These are phyloP conservation scores for Pleurotus pulmonarius DNA, from an alignment of 768 basidiomycete genomes.

Conservation along the genomic window DNA sequence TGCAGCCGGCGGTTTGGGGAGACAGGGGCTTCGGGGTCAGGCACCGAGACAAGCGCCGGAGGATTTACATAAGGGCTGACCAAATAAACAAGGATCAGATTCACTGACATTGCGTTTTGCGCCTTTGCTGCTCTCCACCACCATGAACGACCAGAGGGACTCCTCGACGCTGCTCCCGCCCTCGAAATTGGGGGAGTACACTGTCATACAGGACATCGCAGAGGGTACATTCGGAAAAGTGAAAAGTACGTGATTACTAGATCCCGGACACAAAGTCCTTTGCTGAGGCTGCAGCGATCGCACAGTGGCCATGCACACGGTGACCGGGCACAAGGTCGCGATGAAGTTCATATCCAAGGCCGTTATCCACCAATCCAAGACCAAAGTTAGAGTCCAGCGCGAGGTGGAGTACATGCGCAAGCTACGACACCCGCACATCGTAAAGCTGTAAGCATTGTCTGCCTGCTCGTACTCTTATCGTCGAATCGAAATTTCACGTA, in stretches of 20 bases:
- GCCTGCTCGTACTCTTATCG: background rate
- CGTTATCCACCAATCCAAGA: slow-evolving; percentile 87
- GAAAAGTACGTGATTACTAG: slow-evolving; percentile 71
- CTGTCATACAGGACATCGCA: slow-evolving; percentile 82
- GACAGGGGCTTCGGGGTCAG: background rate
- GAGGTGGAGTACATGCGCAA: slow-evolving; percentile 98
- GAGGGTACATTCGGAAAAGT: slow-evolving; percentile 99
- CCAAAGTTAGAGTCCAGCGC: slow-evolving; percentile 86
- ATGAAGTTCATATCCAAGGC: slow-evolving; percentile 98
- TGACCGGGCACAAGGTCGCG: slow-evolving; percentile 94
- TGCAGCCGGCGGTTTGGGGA: no score
- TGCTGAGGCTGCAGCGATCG: background rate
- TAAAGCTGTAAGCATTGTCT: slow-evolving; percentile 74
- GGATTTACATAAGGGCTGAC: background rate
- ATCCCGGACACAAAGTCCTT: background rate
- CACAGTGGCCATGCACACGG: slow-evolving; percentile 87
- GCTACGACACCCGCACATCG: slow-evolving; percentile 93
- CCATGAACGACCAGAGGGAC: slow-evolving; percentile 26
- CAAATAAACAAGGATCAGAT: background rate
- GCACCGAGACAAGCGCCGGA: background rate
- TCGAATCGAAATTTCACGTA: slow-evolving; percentile 11
- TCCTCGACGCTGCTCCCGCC: slow-evolving; percentile 40
- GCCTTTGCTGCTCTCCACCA: slow-evolving; percentile 3
- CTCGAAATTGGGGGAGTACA: slow-evolving; percentile 88
- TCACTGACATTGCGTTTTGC: no score